Evolutionary conservation across 2,329 filamentous ascomycete genomes (phyloP).

Genomic region (Alternaria consortialis): DNA sequence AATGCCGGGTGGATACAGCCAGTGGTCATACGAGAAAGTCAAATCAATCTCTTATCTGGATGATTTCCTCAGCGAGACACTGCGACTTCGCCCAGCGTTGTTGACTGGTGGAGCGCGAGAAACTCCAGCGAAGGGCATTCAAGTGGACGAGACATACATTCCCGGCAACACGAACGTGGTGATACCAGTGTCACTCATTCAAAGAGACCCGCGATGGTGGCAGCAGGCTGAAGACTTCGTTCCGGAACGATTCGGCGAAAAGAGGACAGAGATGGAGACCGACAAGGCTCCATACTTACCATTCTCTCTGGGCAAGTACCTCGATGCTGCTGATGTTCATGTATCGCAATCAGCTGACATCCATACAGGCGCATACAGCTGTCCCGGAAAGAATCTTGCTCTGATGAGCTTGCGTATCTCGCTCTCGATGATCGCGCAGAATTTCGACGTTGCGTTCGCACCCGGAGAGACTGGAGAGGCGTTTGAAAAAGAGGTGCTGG

Average conservation of each 20-base stretch:
- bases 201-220: constrained; percentile 25
- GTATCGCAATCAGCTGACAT: background rate
- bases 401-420: constrained; percentile 22
- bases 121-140: constrained; percentile 50
- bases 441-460: constrained; percentile 28
- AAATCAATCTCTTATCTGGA: constrained; percentile 44
- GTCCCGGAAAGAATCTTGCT: constrained; percentile 31
- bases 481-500: constrained; percentile 31
- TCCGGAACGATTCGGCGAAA: constrained; percentile 29
- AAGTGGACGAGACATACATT: constrained; percentile 28
- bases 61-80: constrained; percentile 46
- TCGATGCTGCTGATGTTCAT: background rate
- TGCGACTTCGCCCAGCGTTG: constrained; percentile 53
- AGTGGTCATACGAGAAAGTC: constrained; percentile 44
- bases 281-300: constrained; percentile 29
- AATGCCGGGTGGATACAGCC: constrained; percentile 31
- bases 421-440: constrained; percentile 22
- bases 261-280: constrained; percentile 25
- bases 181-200: constrained; percentile 18
- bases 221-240: constrained; percentile 23
- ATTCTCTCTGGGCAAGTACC: constrained; percentile 22
- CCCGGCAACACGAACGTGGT: constrained; percentile 24
- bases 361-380: constrained; percentile 21
- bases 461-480: constrained; percentile 26
- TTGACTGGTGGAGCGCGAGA: constrained; percentile 48